These are phyloP conservation scores for Backusella tarrabulga DNA, from an alignment of 192 early-diverging fungal genomes.

Conservation along the genomic window DNA sequence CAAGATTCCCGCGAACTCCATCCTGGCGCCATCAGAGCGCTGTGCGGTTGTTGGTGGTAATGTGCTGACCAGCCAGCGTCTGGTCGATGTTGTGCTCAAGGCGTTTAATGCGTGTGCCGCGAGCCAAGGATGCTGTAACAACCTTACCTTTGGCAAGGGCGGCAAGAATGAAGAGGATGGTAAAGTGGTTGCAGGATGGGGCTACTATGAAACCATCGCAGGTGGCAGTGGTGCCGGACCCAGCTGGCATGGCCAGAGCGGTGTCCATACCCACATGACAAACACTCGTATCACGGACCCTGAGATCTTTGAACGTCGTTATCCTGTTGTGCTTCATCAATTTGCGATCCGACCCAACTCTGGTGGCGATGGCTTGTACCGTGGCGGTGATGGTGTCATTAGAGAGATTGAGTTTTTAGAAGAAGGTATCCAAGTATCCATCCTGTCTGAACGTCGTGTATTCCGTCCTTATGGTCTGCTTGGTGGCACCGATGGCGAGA, in stretches of 20 bases:
- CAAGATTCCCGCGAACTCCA: constrained; percentile 73
- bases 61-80: constrained; percentile 89
- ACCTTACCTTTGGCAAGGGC: constrained; percentile 89
- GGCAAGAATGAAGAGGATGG: constrained; percentile 52
- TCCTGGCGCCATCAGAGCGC: constrained; percentile 76
- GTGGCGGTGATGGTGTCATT: constrained; percentile 88
- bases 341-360: constrained; percentile 75
- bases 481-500: constrained; percentile 72
- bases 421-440: constrained; percentile 75
- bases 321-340: constrained; percentile 85
- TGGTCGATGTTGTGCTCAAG: constrained; percentile 89
- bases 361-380: constrained; percentile 75
- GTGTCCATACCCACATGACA: constrained; percentile 80
- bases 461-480: constrained; percentile 83
- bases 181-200: constrained; percentile 71
- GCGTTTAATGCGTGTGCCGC: constrained; percentile 91
- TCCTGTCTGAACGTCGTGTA: constrained; percentile 90
- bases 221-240: constrained; percentile 84
- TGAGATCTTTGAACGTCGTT: constrained; percentile 89
- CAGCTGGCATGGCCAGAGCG: constrained; percentile 81
- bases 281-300: constrained; percentile 98
- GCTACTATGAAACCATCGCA: constrained; percentile 96
- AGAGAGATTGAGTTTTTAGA: constrained; percentile 95
- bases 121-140: constrained; percentile 94
- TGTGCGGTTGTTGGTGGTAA: constrained; percentile 98